phyloP scores from a whole-genome alignment of 2,329 filamentous ascomycete species.

The Pseudogymnoascus pannorum region DNA sequence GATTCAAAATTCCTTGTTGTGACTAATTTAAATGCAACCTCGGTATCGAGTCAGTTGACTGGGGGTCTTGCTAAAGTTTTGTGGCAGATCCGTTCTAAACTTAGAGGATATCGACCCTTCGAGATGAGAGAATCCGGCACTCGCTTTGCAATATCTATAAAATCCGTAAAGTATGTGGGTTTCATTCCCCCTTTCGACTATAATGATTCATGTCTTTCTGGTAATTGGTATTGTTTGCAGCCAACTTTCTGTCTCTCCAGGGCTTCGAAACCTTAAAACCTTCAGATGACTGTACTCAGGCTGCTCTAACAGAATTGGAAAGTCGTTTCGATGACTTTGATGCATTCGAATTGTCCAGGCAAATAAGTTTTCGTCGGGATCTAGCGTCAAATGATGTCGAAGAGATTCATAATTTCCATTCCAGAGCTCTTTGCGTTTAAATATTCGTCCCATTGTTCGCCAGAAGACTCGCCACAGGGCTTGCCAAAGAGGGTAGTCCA shows the following conservation, averaged over 20 bases:
- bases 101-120: not conserved
- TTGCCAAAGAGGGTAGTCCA: conserved; percentile 7
- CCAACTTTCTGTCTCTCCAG: not conserved
- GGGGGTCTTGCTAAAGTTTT: not conserved
- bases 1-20: not conserved
- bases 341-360: conserved; percentile 7
- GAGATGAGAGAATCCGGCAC: not conserved
- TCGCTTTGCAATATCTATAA: too few relatives aligned
- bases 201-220: not conserved
- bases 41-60: not conserved
- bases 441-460: not conserved
- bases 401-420: conserved; percentile 9
- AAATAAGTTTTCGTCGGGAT: conserved; percentile 8
- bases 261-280: conserved; percentile 7
- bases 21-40: not conserved
- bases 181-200: not conserved
- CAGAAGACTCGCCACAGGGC: not conserved
- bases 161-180: too few relatives aligned
- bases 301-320: not conserved
- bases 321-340: not conserved
- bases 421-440: conserved; percentile 4
- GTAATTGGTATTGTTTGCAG: not conserved
- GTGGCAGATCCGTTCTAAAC: not conserved
- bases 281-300: conserved; percentile 7
- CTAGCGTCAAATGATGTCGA: conserved; percentile 1